These are phyloP conservation scores for Juncus effusus DNA, from an alignment of 176 grass and related monocot genomes.

Conservation along the genomic window DNA sequence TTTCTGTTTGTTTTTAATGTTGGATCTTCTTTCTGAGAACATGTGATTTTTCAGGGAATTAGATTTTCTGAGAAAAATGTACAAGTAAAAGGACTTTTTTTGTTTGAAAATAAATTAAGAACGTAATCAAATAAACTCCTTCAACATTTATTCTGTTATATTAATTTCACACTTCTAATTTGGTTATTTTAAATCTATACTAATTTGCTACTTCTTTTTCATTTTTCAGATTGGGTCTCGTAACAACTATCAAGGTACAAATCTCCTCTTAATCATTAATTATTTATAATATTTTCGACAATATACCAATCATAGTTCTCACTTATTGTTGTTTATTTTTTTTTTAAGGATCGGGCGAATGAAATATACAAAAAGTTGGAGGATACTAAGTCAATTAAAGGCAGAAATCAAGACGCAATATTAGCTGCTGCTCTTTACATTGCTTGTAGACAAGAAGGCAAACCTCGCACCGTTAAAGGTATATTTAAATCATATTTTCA, in stretches of 20 bases:
- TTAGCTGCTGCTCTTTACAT: constrained; percentile 84
- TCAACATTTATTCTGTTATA: too few relatives aligned
- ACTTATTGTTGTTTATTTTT: not conserved
- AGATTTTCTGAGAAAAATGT: too few relatives aligned
- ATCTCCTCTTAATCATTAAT: not conserved
- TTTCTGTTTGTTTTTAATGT: not conserved
- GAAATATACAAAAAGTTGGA: constrained; percentile 96
- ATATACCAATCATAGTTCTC: not conserved
- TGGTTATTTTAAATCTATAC: not conserved
- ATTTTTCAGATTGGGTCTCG: constrained; percentile 65
- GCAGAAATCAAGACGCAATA: constrained; percentile 89
- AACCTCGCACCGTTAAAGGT: constrained; percentile 87
- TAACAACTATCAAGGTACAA: constrained; percentile 81
- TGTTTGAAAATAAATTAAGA: too few relatives aligned
- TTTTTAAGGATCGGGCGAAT: constrained; percentile 68
- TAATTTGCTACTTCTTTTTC: constrained; percentile 10
- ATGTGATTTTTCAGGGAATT: too few relatives aligned
- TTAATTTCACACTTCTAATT: too few relatives aligned
- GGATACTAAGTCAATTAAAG: constrained; percentile 77
- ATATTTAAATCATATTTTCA: not conserved
- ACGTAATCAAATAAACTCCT: too few relatives aligned
- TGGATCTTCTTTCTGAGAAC: too few relatives aligned
- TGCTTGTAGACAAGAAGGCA: constrained; percentile 86
- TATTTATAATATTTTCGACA: not conserved
- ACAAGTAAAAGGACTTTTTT: too few relatives aligned